phyloP scores from a whole-genome alignment of 257 asterid species.

The Nicotiana paniculata region DNA sequence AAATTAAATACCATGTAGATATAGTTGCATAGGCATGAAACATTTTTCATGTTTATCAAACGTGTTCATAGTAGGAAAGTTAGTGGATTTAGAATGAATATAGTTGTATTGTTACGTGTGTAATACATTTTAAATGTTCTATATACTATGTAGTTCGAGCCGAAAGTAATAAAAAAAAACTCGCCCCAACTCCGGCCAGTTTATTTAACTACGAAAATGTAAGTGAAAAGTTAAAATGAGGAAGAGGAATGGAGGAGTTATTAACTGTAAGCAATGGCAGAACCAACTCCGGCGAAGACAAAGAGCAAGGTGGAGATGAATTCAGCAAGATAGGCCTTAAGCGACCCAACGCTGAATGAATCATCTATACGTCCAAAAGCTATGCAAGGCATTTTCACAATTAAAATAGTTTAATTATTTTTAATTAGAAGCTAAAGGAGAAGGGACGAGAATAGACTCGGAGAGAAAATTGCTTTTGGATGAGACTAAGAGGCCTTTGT shows the following conservation, averaged over 20 bases:
- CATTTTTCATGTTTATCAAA: too few relatives aligned
- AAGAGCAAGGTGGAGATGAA: slow-evolving; percentile 90
- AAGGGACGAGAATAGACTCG: background rate
- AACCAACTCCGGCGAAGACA: slow-evolving; percentile 94
- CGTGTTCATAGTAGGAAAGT: background rate
- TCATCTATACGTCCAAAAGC: slow-evolving; percentile 76
- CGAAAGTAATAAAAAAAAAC: background rate
- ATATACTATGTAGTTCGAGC: too few relatives aligned
- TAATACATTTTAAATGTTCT: background rate
- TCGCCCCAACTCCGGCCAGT: too few relatives aligned
- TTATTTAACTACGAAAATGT: background rate
- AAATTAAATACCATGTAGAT: background rate
- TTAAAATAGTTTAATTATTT: background rate
- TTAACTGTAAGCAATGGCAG: slow-evolving; percentile 89
- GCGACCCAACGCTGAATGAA: slow-evolving; percentile 53
- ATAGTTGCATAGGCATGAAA: background rate
- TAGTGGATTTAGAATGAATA: background rate
- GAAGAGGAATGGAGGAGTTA: background rate
- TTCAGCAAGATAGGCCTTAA: slow-evolving; percentile 83
- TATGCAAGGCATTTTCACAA: slow-evolving; percentile 45
- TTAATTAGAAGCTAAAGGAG: background rate
- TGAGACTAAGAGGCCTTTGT: slow-evolving; percentile 9
- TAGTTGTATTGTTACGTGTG: background rate
- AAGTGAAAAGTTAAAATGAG: background rate
- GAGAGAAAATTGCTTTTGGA: slow-evolving; percentile 8